A percentile compares a stretch with the other conserved stretches of the same genome.
phyloP scores from a whole-genome alignment of 176 grass and related monocot species.

The Zizania latifolia region DNA sequence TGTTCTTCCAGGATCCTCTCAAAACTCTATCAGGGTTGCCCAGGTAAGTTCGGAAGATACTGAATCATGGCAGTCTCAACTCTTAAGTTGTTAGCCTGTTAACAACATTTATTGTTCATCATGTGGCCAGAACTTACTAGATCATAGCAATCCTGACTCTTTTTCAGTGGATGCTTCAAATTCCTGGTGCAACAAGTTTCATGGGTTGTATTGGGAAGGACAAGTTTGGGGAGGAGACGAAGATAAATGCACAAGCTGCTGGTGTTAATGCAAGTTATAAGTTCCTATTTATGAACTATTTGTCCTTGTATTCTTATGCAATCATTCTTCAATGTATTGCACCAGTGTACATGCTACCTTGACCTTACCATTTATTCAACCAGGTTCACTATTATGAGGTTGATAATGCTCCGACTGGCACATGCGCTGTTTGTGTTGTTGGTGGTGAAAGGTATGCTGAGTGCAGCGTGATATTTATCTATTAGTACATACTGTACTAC shows the following conservation, averaged over 20 bases:
- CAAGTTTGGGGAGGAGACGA: slow-evolving; percentile 87
- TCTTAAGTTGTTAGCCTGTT: slow-evolving; percentile 2
- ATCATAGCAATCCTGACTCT: background rate
- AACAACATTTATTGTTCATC: background rate
- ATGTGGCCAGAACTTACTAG: background rate
- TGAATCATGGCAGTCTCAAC: background rate
- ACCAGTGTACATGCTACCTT: background rate
- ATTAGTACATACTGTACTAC: background rate
- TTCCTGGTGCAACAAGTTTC: slow-evolving; percentile 68
- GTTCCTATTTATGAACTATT: background rate
- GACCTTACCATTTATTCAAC: slow-evolving; percentile 1
- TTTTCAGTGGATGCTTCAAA: slow-evolving; percentile 81
- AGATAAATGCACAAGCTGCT: slow-evolving; percentile 54
- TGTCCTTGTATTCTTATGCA: background rate
- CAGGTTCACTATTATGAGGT: slow-evolving; percentile 66
- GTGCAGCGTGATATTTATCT: background rate
- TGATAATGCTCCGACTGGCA: slow-evolving; percentile 57
- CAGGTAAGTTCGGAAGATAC: slow-evolving; percentile 49
- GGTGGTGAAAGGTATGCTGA: slow-evolving; percentile 57
- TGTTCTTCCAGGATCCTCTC: slow-evolving; percentile 55
- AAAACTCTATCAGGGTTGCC: slow-evolving; percentile 75
- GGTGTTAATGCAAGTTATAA: slow-evolving; percentile 53
- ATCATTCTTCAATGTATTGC: background rate
- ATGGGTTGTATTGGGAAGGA: slow-evolving; percentile 83
- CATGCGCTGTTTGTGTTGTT: slow-evolving; percentile 79